Base-by-base conservation (phyloP, 176 grass and related monocot species). In the Echinochloa phyllopogon region DNA sequence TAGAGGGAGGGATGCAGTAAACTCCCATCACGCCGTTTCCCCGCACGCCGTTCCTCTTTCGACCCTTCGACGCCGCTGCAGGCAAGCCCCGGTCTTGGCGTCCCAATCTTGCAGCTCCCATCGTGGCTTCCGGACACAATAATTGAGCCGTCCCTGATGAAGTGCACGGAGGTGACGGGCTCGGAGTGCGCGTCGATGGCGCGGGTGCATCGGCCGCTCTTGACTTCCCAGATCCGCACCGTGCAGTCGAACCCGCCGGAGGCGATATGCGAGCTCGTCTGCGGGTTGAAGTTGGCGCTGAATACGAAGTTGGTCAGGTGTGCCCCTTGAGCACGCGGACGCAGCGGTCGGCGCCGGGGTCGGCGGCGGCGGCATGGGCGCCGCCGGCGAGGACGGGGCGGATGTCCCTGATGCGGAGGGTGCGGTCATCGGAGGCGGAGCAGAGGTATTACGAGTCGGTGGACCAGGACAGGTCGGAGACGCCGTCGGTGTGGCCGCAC, bases 41-140 rank as follows among this genome's bases (percentile, higher is more conserved):
- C n/a, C n/a, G n/a, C n/a, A n/a, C n/a, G n/a, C n/a, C n/a, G n/a
- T n/a, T n/a, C n/a, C n/a, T n/a, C n/a, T n/a, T n/a, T n/a, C n/a
- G n/a, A n/a, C n/a, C n/a, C n/a, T n/a, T n/a, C n/a, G n/a, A n/a
- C n/a, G n/a, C n/a, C n/a, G n/a, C n/a, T n/a, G n/a, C n/a, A 95
- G 91, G 84, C 96, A 95, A 29, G 80, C 13, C 11, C 96, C 96
- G 0, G 83, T 89, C 1, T 80, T 62, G 12, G 90, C 91, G 58
- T 95, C 96, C 96, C 96, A 98, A 98, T 93, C 89, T 98, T 98
- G 89, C 96, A 98, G 38, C 87, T 90, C 27, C 96, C 93, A 6
- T 98, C 96, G 33, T 95, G 96, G 80, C 96, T 95, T 40, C 87
- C 86, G 0, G 96, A 98, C 7, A 98, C 96, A 20, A 98, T 91